Conservation (phyloP, 2,329 filamentous ascomycete genomes). For the Paramyrothecium roridum region DNA sequence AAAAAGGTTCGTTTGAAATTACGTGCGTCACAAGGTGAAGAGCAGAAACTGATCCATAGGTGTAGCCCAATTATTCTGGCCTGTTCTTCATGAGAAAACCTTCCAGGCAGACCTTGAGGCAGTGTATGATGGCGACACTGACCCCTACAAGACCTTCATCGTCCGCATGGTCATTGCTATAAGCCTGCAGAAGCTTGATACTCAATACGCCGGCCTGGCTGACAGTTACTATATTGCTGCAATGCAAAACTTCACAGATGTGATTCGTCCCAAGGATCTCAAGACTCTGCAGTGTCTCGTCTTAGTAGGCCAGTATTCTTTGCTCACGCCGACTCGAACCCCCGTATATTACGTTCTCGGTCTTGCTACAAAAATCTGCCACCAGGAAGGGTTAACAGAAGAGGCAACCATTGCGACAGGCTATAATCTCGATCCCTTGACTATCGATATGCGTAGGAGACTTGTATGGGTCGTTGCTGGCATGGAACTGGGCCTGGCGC, state of each 20-base stretch:
- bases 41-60: not conserved
- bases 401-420: conserved; percentile 79
- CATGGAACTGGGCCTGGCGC: conserved; percentile 85
- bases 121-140: conserved; percentile 72
- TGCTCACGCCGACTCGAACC: conserved; percentile 86
- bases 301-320: conserved; percentile 85
- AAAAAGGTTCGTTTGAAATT: conserved; percentile 60
- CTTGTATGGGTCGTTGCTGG: conserved; percentile 84
- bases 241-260: conserved; percentile 76
- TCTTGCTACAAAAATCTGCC: conserved; percentile 80
- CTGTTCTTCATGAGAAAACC: conserved; percentile 78
- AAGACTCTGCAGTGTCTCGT: conserved; percentile 87
- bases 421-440: conserved; percentile 63
- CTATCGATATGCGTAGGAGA: conserved; percentile 85
- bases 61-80: conserved; percentile 82
- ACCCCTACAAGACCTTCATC: conserved; percentile 84
- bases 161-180: conserved; percentile 91
- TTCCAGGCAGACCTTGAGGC: conserved; percentile 75
- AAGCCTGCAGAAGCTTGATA: conserved; percentile 87
- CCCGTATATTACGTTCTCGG: conserved; percentile 93
- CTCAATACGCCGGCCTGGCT: conserved; percentile 86
- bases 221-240: conserved; percentile 94
- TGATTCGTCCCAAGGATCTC: conserved; percentile 84
- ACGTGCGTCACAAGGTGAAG: not conserved
- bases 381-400: conserved; percentile 82